These are phyloP conservation scores for Typha latifolia DNA, from an alignment of 176 grass and related monocot species.

Conservation along the genomic window DNA sequence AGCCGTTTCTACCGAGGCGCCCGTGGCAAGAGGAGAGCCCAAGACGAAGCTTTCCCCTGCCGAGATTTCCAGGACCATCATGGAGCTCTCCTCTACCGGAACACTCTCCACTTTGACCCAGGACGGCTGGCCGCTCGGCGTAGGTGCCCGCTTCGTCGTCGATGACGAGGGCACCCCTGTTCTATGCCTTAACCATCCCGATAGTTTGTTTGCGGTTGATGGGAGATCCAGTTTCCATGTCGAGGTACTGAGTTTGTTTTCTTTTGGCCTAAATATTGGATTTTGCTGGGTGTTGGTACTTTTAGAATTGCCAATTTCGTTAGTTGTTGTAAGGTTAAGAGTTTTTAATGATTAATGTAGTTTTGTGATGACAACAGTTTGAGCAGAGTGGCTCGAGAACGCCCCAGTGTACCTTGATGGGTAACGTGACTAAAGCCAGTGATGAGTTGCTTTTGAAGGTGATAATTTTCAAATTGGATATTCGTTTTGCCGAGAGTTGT, in stretches of 20 bases:
- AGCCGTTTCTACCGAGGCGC: slow-evolving; percentile 21
- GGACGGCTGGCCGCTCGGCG: slow-evolving; percentile 65
- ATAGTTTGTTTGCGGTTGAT: slow-evolving; percentile 22
- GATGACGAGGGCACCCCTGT: slow-evolving; percentile 57
- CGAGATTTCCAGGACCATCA: slow-evolving; percentile 68
- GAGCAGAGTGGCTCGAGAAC: slow-evolving; percentile 70
- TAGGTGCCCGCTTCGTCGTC: slow-evolving; percentile 72
- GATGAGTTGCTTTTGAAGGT: slow-evolving; percentile 67
- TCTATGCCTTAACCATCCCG: slow-evolving; percentile 44
- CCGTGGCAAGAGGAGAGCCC: background rate
- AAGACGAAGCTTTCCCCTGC: slow-evolving; percentile 40
- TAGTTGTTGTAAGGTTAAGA: slow-evolving; percentile 7
- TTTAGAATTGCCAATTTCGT: slow-evolving; percentile 2
- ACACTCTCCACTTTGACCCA: slow-evolving; percentile 45
- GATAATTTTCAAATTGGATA: background rate
- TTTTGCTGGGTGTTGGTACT: background rate
- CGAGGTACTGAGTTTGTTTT: slow-evolving; percentile 27
- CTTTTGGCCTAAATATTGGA: slow-evolving; percentile 4
- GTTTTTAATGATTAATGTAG: slow-evolving; percentile 6
- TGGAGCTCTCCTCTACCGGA: slow-evolving; percentile 63
- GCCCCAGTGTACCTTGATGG: slow-evolving; percentile 80
- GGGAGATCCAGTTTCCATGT: slow-evolving; percentile 70
- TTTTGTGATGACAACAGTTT: slow-evolving; percentile 38
- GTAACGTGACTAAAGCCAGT: slow-evolving; percentile 55
- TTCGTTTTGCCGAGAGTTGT: background rate